Base-by-base conservation (phyloP, 2,329 filamentous ascomycete species). In the Colletotrichum tanaceti region DNA sequence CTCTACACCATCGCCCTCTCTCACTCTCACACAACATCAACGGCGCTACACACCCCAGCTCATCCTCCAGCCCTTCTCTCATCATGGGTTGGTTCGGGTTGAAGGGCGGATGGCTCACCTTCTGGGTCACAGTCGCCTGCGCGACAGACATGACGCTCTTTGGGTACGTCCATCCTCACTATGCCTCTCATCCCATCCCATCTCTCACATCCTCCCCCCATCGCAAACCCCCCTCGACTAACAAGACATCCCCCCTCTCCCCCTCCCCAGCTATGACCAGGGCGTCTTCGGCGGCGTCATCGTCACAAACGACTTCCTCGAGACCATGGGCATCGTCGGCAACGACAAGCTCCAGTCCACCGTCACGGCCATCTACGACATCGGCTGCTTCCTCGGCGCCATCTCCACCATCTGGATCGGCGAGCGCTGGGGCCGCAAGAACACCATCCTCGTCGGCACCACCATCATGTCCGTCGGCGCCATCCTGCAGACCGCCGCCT, bases 321-420 rank as follows among this genome's bases (percentile, higher is more conserved):
- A 74, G 3, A 75, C 80, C 1, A 80, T 84, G 52, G 75, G 81
- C 60, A 79, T 87, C 2, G 76, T 74, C 38, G 80, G 80, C 80
- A 28, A 74, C 76, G 16, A 76, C 75, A 38, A 78, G 74, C 58
- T 80, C 76, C 59, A 76, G 44, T 74, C 78, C n/a, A 86, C 85
- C 0, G 84, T 87, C 13, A 86, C 85, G 0, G 86, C 86, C 2
- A 84, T 88, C 62, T 88, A 89, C 74, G 85, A 89, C 70, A 80
- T 89, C 39, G 87, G 87, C 10, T 89, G 87, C 73, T 89, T 89
- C 74, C 77, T 89, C 50, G 88, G 87, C 18, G 76, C 78, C 35
- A 68, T 80, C 13, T 71, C 73, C 13, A 75, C 75, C n/a, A 73
- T 78, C 35, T 73, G 73, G 53, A 67, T 79, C 60, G 78, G 78